Evolutionary conservation across 2,329 filamentous ascomycete genomes (phyloP), one percentile per base, ranked within the genome.

Genomic region (Diaporthe aspalathi): DNA sequence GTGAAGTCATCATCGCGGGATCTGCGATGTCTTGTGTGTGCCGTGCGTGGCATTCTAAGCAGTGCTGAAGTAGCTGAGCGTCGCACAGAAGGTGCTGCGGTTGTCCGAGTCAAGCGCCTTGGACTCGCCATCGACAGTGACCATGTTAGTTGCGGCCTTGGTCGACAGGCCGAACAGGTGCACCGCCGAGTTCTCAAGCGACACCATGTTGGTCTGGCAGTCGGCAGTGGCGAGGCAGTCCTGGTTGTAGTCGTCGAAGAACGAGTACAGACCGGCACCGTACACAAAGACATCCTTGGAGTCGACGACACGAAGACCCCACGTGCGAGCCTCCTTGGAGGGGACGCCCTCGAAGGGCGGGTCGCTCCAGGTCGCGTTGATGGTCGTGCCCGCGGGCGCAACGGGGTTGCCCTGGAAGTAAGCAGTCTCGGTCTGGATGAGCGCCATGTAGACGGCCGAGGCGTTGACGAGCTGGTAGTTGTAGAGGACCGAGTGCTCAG

Each of bases 361-460:
- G 78, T 95, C 93, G 57, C 80, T 81, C 76, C 86, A 93, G 8
- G 82, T 82, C 22, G 86, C 74, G 76, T 91, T 89, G 74, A 84
- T 82, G 0, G 83, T 84, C 81, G 92, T 94, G 49, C 91, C 92
- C 12, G 88, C 85, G 12, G 88, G 86, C 2, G 93, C 89, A 75
- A 92, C 88, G 5, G 94, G 94, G 83, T 95, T 95, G 79, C 92
- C 89, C 83, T 97, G 93, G 87, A 92, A 94, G 85, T 93, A 94
- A 40, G 94, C 93, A 6, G 94, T 97, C 83, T 98, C 95, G 4
- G 93, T 93, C 83, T 98, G 95, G 77, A 97, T 94, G 65, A 93
- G 84, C 14, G 89, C 91, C 87, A 97, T 91, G 84, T 92, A 97
- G 74, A 97, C 87, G 78, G 95, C 92, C 77, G 90, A 86, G 2